Percentiles rank a stretch among this genome's conserved stretches.
These are phyloP conservation scores for Coccomyxa sp. DNA, from an alignment of 139 green algal species.

Conservation along the genomic window DNA sequence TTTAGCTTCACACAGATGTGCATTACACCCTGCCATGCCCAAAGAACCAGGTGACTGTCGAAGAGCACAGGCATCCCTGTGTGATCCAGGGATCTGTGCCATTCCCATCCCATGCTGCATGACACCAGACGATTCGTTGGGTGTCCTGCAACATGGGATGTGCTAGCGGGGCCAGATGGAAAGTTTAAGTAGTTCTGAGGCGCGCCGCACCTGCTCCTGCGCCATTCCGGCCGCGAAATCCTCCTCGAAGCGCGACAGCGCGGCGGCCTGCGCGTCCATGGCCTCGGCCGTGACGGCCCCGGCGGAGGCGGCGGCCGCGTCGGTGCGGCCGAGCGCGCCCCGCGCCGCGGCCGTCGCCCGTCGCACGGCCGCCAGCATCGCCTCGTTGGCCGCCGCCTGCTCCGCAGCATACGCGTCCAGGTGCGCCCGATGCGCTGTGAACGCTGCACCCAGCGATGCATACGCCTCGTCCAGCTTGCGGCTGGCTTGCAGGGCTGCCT, in stretches of 20 bases:
- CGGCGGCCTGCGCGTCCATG: slow-evolving; percentile 11
- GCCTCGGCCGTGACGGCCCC: neutral
- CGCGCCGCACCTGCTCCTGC: slow-evolving; percentile 6
- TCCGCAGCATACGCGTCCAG: slow-evolving; percentile 12
- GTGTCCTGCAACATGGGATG: neutral
- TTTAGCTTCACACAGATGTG: neutral
- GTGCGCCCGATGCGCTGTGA: slow-evolving; percentile 21
- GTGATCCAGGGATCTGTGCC: too few species aligned
- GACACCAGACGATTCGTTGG: neutral
- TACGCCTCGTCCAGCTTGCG: slow-evolving; percentile 15
- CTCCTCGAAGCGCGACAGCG: slow-evolving; percentile 10
- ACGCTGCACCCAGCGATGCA: neutral
- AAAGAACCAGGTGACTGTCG: neutral
- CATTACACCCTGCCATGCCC: neutral
- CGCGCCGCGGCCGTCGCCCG: slow-evolving; percentile 7
- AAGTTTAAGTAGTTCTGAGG: neutral
- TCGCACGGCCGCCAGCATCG: slow-evolving; percentile 3
- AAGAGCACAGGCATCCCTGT: neutral
- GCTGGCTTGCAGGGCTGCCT: slow-evolving; percentile 18
- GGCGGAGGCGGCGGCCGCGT: slow-evolving; percentile 1
- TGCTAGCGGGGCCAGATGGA: slow-evolving; percentile 10
- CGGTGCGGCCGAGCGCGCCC: slow-evolving; percentile 7
- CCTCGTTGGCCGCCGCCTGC: neutral
- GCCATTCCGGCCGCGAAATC: slow-evolving; percentile 9
- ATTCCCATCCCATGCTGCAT: neutral